These are phyloP conservation scores for Spizellomyces punctatus DNA, from an alignment of 192 early-diverging fungal genomes.

Conservation along the genomic window DNA sequence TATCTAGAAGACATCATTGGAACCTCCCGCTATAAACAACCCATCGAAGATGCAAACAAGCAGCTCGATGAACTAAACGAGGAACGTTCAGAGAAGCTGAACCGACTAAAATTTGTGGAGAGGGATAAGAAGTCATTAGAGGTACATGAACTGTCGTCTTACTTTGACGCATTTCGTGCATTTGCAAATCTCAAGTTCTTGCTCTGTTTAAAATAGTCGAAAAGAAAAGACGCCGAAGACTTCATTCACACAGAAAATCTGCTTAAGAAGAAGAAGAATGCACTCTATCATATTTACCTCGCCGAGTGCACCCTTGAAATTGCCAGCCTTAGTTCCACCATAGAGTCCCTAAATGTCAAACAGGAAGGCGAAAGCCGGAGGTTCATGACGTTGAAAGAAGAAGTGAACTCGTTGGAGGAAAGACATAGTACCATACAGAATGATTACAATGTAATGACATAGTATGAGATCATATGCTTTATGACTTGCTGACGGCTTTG, in stretches of 20 bases:
- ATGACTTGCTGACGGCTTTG: neutral
- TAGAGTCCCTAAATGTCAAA: constrained; percentile 51
- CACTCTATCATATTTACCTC: constrained; percentile 73
- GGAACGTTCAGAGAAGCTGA: constrained; percentile 76
- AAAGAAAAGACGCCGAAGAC: constrained; percentile 78
- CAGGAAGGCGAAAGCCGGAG: constrained; percentile 65
- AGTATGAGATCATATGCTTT: neutral
- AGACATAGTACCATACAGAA: constrained; percentile 53
- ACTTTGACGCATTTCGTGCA: neutral
- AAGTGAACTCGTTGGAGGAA: constrained; percentile 64
- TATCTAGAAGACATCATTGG: constrained; percentile 99
- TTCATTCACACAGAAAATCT: constrained; percentile 84
- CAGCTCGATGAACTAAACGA: constrained; percentile 78
- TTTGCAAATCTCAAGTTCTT: too few relatives aligned
- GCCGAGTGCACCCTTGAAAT: constrained; percentile 62
- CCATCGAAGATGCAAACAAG: constrained; percentile 73
- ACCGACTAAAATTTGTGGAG: constrained; percentile 85
- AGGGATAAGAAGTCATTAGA: constrained; percentile 83
- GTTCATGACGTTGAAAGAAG: constrained; percentile 61
- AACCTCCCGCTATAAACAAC: constrained; percentile 82
- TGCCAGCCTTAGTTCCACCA: constrained; percentile 49
- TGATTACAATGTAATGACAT: constrained; percentile 46
- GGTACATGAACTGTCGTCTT: constrained; percentile 31
- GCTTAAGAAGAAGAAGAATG: constrained; percentile 70
- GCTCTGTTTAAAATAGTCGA: constrained; percentile 38